Base-by-base conservation (phyloP, 78 protist genomes). In the Chrysochromulina tobinii region DNA sequence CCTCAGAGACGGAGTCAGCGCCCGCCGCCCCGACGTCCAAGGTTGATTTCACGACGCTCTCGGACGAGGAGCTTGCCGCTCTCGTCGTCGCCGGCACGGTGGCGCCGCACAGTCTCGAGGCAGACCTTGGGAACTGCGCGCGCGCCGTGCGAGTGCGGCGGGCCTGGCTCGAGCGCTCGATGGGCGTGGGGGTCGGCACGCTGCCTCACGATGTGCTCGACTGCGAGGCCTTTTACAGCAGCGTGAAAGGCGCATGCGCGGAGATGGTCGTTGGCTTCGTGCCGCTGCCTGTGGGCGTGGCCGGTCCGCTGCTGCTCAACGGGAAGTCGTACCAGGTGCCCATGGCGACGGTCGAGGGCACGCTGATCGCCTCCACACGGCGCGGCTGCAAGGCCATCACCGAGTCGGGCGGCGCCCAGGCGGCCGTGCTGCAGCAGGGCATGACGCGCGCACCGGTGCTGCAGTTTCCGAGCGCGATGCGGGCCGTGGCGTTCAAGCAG, bases 311-410 rank as follows among this genome's bases (percentile, higher is more conserved):
- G 53, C 50, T 87, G 17, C 17, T 97, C 59, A 88, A 97, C 73
- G 95, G 94, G 15, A 53, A 18, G 51, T 15, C 38, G 38, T 12
- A 18, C 50, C n/a, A 38, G 18, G 61, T 97, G 4, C 99, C 99
- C 64, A 79, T 97, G 96, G 97, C 99, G 20, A 97, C 99, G 57
- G 94, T 96, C n/a, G 99, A 97, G 87, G 99, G 98, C 61, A 23
- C 90, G 27, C 92, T 97, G 23, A 91, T 97, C 17, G 99, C 98
- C 21, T 38, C 90, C 53, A 94, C 96, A 4, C 88, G 94, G 67
- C 88, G 99, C 14, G 98, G 98, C 68, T 66, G 92, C 61, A 83
- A 81, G 79, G 96, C 98, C n/a, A 79, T 96, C 68, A 55, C 67
- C 38, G 51, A 6, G 64, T 6, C 86, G 3, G 96, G 92, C 57